These are phyloP conservation scores for Saturnispora ahearnii DNA, from an alignment of 805 yeast species.

Conservation along the genomic window DNA sequence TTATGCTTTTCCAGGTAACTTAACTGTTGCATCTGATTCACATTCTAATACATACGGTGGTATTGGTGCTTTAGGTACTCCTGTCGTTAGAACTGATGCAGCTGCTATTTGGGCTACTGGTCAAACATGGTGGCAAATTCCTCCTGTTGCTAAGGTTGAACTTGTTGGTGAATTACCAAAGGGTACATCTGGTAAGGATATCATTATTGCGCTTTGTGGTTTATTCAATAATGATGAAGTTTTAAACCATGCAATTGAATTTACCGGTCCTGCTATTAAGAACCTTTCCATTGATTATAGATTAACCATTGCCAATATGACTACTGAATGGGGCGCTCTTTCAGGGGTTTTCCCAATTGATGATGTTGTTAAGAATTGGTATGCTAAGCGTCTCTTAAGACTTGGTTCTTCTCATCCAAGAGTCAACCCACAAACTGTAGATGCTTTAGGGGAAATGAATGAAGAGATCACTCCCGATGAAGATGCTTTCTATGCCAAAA, in stretches of 20 bases:
- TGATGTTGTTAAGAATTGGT: constrained; percentile 65
- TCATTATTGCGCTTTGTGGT: constrained; percentile 94
- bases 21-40: constrained; percentile 95
- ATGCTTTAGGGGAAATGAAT: constrained; percentile 30
- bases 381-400: constrained; percentile 47
- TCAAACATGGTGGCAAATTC: constrained; percentile 99
- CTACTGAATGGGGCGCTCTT: constrained; percentile 98
- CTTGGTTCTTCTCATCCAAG: constrained; percentile 61
- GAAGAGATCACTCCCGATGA: constrained; percentile 47
- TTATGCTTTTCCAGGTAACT: constrained; percentile 87
- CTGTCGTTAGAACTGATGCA: constrained; percentile 97
- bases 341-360: constrained; percentile 98
- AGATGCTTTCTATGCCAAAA: constrained; percentile 85
- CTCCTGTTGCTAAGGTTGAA: constrained; percentile 94
- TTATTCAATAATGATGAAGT: constrained; percentile 87
- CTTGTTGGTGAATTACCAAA: constrained; percentile 69
- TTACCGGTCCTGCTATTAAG: constrained; percentile 72
- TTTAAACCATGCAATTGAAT: constrained; percentile 87
- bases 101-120: constrained; percentile 99
- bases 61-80: constrained; percentile 90
- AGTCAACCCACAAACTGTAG: constrained; percentile 54
- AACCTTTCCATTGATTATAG: constrained; percentile 72
- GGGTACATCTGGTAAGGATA: constrained; percentile 94
- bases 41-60: constrained; percentile 99
- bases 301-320: constrained; percentile 92